Conservation (phyloP, 23 red algal species). For the Gracilaria gracilis region DNA sequence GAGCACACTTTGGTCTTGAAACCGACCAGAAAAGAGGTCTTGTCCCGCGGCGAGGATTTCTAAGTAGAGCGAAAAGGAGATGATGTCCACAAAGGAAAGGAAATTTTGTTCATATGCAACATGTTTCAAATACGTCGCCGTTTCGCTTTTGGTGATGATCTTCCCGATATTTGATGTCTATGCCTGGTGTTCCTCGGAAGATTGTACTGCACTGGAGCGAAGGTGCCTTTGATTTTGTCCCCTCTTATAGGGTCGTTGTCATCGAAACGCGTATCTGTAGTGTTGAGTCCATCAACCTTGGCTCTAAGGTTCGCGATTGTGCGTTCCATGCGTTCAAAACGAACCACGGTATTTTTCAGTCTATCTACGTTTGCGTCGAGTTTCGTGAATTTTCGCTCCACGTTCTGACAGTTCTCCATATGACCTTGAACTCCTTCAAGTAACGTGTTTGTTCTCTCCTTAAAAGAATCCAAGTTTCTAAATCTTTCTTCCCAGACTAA, state of each 20-base stretch:
- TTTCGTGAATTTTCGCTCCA: not conserved
- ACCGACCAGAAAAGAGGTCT: conserved; percentile 95
- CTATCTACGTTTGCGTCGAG: not conserved
- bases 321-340: not conserved
- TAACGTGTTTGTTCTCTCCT: conserved; percentile 23
- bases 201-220: not conserved
- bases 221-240: conserved; percentile 23
- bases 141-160: not conserved
- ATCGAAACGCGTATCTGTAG: not conserved
- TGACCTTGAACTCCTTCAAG: not conserved
- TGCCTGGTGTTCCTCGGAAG: not conserved
- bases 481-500: conserved; percentile 71
- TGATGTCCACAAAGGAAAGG: not conserved
- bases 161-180: not conserved
- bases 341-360: not conserved
- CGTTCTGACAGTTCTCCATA: conserved; percentile 2
- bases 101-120: not conserved
- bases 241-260: not conserved
- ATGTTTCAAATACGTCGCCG: not conserved
- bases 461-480: conserved; percentile 15
- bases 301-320: not conserved
- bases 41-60: conserved; percentile 95
- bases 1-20: conserved; percentile 96
- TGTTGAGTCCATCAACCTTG: not conserved
- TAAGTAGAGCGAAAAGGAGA: not conserved